Evolutionary conservation across 306 rosid species (phyloP).

Genomic region (Hippophae tibetana): DNA sequence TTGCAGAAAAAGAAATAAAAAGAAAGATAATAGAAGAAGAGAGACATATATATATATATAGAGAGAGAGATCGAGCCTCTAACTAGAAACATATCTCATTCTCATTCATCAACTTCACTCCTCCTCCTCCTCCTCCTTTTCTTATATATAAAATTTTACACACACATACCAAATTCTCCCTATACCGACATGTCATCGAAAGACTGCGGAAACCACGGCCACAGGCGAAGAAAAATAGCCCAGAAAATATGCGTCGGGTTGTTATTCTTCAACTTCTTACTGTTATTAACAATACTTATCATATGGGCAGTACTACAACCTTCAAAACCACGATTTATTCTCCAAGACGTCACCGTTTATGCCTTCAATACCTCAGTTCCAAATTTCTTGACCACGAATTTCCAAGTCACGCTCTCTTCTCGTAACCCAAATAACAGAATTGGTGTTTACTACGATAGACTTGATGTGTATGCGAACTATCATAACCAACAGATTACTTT

Average conservation of each 20-base stretch:
- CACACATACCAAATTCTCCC: not conserved
- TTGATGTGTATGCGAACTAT: slow-evolving; percentile 51
- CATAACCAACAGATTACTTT: slow-evolving; percentile 64
- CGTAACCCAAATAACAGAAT: slow-evolving; percentile 75
- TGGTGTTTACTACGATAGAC: slow-evolving; percentile 84
- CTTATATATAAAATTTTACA: not conserved
- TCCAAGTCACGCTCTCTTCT: slow-evolving; percentile 63
- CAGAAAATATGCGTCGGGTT: slow-evolving; percentile 24
- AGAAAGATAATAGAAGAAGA: too few species aligned
- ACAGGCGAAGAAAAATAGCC: not conserved
- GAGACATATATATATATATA: too few species aligned
- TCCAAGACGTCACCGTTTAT: slow-evolving; percentile 77
- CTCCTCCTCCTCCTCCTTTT: too few species aligned
- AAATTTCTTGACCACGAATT: slow-evolving; percentile 55
- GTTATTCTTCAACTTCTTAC: slow-evolving; percentile 41
- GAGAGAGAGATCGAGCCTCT: too few species aligned
- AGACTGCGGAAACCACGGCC: slow-evolving; percentile 49
- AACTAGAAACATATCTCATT: too few species aligned
- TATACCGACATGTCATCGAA: slow-evolving; percentile 35
- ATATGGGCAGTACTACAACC: slow-evolving; percentile 75
- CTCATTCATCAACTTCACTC: too few species aligned
- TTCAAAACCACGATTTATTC: slow-evolving; percentile 59
- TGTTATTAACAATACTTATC: slow-evolving; percentile 46
- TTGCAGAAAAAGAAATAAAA: too few species aligned
- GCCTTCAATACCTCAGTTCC: slow-evolving; percentile 71